A percentile compares a stretch with the other conserved stretches of the same genome.
Evolutionary conservation across 169 alveolate species (phyloP).

Genomic region (Eimeria maxima): DNA sequence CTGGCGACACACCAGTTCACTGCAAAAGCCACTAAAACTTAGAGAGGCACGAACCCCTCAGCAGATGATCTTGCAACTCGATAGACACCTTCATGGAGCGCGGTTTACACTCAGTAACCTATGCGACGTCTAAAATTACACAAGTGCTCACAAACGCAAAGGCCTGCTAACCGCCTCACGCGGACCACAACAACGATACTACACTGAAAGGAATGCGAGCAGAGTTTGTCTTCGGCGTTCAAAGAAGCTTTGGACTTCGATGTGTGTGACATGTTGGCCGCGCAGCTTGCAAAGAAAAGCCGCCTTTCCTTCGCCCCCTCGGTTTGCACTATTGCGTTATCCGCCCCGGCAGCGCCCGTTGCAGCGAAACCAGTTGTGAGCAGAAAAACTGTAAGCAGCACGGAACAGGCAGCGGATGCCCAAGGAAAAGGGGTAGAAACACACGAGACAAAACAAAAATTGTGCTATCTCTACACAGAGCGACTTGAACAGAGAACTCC

Average conservation of each 20-base stretch:
- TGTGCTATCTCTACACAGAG: neutral
- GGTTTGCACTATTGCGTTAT: neutral
- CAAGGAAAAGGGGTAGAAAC: neutral
- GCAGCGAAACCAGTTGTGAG: neutral
- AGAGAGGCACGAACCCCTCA: neutral
- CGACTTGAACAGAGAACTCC: neutral
- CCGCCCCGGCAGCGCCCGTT: neutral
- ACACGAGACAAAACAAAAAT: neutral
- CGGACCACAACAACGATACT: too few relatives aligned
- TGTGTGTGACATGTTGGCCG: slow-evolving; percentile 17
- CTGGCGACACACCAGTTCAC: neutral
- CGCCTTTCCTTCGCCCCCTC: slow-evolving; percentile 13
- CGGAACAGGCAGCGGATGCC: neutral
- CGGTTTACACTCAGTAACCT: too few relatives aligned
- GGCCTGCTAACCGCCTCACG: too few relatives aligned
- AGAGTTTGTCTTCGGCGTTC: too few relatives aligned
- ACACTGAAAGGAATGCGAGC: too few relatives aligned
- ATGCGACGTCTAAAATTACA: too few relatives aligned
- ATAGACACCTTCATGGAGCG: too few relatives aligned
- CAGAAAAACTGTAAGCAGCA: neutral
- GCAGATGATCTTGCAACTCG: too few relatives aligned
- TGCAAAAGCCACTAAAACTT: neutral
- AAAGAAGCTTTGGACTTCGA: neutral
- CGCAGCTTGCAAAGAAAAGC: slow-evolving; percentile 45
- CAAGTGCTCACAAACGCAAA: too few relatives aligned